Evolutionary conservation across 768 basidiomycete genomes (phyloP), one percentile per base, ranked within the genome.

Genomic region (Mrakia blollopis): DNA sequence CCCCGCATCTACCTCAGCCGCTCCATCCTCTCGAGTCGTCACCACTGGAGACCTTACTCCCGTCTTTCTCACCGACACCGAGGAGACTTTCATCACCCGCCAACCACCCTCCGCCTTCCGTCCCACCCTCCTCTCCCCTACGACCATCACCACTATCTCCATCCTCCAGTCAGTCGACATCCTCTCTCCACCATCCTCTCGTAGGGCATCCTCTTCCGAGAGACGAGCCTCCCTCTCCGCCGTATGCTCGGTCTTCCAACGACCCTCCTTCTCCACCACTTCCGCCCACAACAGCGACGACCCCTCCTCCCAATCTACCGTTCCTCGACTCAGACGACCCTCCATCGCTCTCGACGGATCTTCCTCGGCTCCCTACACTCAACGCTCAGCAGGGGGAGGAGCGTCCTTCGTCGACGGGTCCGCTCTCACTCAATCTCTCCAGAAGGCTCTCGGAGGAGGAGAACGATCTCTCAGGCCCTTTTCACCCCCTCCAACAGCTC

Each of bases 21-120:
- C 47, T 50, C n/a, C 13, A 25, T 10, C 54, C 18, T 50, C 21
- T 13, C 23, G n/a, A 3, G 23, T n/a, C 28, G 54, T 37, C 16
- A 30, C 32, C 2, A 23, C 14, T 2, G 69, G 61, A 37, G 21
- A 35, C 10, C 25, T 52, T 25, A 54, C 75, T 16, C 69, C 75
- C 28, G 67, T 62, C 28, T 76, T 71, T 30, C 30, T 76, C 52
- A 61, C 75, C 68, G 75, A 76, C 35, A 62, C 41, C 30, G 75
- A 76, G 32, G 60, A 61, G 3, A 23, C n/a, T 2, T 21, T 9
- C 25, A 18, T 44, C 35, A 3, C 67, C 23, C 25, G 35, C 3
- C 67, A 23, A 25, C n/a, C 41, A 3, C 16, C 35, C 25, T 69
- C 41, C 11, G 41, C 18, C 41, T 57, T n/a, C 57, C 57, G 57